Conservation (phyloP, 306 rosid species). For the Gleditsia sinensis region DNA sequence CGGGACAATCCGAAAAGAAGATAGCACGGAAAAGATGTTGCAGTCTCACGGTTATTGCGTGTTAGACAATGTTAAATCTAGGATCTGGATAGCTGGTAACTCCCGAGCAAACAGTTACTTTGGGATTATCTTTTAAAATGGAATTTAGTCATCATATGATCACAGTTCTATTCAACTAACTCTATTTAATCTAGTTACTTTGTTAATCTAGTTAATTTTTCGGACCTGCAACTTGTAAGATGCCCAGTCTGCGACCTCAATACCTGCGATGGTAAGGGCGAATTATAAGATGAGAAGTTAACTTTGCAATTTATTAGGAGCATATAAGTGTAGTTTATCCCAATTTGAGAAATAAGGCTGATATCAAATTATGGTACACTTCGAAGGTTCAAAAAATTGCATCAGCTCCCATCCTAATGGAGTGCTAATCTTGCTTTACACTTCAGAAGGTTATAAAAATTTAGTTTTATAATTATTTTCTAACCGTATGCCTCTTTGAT, state of each 20-base stretch:
- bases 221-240: slow-evolving; percentile 98
- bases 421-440: neutral
- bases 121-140: slow-evolving; percentile 2
- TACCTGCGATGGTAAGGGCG: slow-evolving; percentile 86
- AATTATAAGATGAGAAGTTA: no score
- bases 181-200: no score
- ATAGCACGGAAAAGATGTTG: slow-evolving; percentile 50
- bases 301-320: no score
- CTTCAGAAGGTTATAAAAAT: no score
- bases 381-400: no score
- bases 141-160: slow-evolving; percentile 20
- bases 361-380: no score
- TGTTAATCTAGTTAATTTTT: slow-evolving; percentile 36
- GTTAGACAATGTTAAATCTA: slow-evolving; percentile 67
- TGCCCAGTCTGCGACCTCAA: slow-evolving; percentile 95
- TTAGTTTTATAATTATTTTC: no score
- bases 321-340: no score
- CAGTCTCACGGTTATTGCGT: slow-evolving; percentile 69
- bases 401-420: no score
- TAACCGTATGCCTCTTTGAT: no score
- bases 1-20: slow-evolving; percentile 44
- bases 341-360: no score
- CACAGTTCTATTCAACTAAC: slow-evolving; percentile 7
- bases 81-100: slow-evolving; percentile 97
- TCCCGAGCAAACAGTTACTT: no score